A percentile compares a stretch with the other conserved stretches of the same genome.
phyloP scores from a whole-genome alignment of 2,329 filamentous ascomycete species.

The Neofusicoccum cordaticola region DNA sequence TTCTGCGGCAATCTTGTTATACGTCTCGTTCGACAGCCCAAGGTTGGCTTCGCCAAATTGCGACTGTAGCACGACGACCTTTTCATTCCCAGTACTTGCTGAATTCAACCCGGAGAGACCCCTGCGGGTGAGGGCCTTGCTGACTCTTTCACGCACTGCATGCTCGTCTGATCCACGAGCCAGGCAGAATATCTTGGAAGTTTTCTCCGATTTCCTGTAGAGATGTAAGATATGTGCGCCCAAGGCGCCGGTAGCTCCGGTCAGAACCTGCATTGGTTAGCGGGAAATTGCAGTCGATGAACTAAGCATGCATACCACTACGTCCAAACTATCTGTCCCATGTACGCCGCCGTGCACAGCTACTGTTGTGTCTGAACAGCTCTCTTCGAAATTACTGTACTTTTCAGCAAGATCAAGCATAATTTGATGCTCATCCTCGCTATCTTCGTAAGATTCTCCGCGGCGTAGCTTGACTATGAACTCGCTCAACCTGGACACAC shows the following conservation, averaged over 20 bases:
- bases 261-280: slow-evolving; percentile 35
- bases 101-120: slow-evolving; percentile 28
- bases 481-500: slow-evolving; percentile 27
- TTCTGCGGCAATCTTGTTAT: slow-evolving; percentile 41
- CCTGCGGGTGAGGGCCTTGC: slow-evolving; percentile 42
- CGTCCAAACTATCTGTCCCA: neutral
- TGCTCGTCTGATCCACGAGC: slow-evolving; percentile 48
- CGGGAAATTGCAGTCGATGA: neutral
- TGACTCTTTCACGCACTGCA: slow-evolving; percentile 45
- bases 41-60: slow-evolving; percentile 48
- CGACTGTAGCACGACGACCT: slow-evolving; percentile 49
- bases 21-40: slow-evolving; percentile 45
- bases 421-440: slow-evolving; percentile 36
- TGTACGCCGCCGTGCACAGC: neutral
- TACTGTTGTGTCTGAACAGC: neutral
- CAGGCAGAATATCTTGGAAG: slow-evolving; percentile 55
- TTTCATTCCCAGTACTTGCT: slow-evolving; percentile 26
- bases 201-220: slow-evolving; percentile 37
- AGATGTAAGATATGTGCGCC: slow-evolving; percentile 52
- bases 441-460: slow-evolving; percentile 30
- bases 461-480: slow-evolving; percentile 41
- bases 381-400: slow-evolving; percentile 44
- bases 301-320: neutral
- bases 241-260: slow-evolving; percentile 51
- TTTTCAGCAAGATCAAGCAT: slow-evolving; percentile 50